phyloP scores from a whole-genome alignment of 1,284 basidiomycete genomes.

The Ustilago bromivora region DNA sequence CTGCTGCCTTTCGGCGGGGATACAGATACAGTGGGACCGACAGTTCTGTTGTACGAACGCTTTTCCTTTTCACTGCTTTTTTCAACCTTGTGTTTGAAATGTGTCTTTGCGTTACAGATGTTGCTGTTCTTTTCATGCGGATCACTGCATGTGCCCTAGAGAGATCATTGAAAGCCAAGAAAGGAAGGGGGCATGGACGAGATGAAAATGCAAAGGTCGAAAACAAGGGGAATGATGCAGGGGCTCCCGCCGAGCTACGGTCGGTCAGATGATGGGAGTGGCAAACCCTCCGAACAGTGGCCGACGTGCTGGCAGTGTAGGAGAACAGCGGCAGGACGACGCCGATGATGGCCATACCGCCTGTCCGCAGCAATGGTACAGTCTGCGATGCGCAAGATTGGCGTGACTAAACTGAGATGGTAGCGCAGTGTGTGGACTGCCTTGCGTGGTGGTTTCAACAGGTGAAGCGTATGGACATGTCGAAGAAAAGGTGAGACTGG shows the following conservation, averaged over 20 bases:
- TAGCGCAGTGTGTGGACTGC: conserved; percentile 27
- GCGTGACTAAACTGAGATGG: conserved; percentile 9
- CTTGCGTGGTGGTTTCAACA: conserved; percentile 32
- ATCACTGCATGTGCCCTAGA: not conserved
- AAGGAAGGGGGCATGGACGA: conserved; percentile 1
- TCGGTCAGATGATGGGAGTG: conserved; percentile 20
- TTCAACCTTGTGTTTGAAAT: conserved; percentile 9
- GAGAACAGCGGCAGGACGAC: conserved; percentile 29
- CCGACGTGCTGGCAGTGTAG: conserved; percentile 20
- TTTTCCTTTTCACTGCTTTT: not conserved
- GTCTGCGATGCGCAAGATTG: not conserved
- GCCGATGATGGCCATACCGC: conserved; percentile 16
- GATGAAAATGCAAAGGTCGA: not conserved
- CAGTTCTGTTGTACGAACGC: not conserved
- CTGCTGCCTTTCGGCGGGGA: not conserved
- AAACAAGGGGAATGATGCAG: not conserved
- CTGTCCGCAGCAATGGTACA: conserved; percentile 22
- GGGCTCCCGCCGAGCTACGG: not conserved
- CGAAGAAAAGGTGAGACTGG: conserved; percentile 19
- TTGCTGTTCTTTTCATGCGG: conserved; percentile 12
- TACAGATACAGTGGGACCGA: not conserved
- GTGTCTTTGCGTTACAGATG: conserved; percentile 1
- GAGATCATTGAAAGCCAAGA: not conserved
- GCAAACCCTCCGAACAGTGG: conserved; percentile 41
- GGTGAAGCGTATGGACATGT: conserved; percentile 31